These are phyloP conservation scores for Geoglossum glabrum DNA, from an alignment of 495 filamentous ascomycete genomes.

Conservation along the genomic window DNA sequence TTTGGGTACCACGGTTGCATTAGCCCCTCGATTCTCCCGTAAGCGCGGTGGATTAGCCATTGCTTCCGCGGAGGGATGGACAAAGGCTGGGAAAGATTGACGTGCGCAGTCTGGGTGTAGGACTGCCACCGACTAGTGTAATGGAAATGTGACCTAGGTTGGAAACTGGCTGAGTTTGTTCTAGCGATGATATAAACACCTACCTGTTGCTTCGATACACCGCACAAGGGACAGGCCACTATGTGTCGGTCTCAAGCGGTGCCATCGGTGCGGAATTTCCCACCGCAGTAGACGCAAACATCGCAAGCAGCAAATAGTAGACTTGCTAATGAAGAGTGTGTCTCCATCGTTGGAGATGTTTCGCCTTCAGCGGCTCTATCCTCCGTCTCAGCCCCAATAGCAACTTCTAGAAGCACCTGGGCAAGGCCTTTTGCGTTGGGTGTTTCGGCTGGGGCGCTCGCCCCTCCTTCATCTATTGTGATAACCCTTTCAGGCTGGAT, in stretches of 20 bases:
- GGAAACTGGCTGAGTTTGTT: too few relatives aligned
- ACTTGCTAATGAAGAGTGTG: constrained; percentile 8
- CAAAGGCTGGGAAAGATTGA: too few relatives aligned
- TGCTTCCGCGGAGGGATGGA: too few relatives aligned
- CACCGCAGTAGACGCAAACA: constrained; percentile 32
- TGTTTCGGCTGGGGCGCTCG: not conserved
- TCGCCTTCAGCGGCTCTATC: not conserved
- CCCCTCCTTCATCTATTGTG: not conserved
- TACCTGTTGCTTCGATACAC: not conserved
- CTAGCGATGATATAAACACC: too few relatives aligned
- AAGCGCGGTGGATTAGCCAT: too few relatives aligned
- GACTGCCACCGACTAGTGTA: too few relatives aligned
- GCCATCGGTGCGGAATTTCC: constrained; percentile 20
- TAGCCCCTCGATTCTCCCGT: too few relatives aligned
- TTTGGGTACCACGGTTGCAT: too few relatives aligned
- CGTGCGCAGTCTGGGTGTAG: too few relatives aligned
- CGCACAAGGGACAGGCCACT: not conserved
- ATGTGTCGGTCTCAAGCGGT: not conserved
- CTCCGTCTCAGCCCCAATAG: not conserved
- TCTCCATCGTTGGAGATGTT: not conserved
- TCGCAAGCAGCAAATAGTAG: constrained; percentile 28
- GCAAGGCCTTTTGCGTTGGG: constrained; percentile 1
- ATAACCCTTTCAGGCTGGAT: not conserved
- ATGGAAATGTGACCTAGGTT: too few relatives aligned
- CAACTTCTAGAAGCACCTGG: not conserved